A percentile compares a stretch with the other conserved stretches of the same genome.
These are phyloP conservation scores for Cornus kousa DNA, from an alignment of 148 eudicot species.

Conservation along the genomic window DNA sequence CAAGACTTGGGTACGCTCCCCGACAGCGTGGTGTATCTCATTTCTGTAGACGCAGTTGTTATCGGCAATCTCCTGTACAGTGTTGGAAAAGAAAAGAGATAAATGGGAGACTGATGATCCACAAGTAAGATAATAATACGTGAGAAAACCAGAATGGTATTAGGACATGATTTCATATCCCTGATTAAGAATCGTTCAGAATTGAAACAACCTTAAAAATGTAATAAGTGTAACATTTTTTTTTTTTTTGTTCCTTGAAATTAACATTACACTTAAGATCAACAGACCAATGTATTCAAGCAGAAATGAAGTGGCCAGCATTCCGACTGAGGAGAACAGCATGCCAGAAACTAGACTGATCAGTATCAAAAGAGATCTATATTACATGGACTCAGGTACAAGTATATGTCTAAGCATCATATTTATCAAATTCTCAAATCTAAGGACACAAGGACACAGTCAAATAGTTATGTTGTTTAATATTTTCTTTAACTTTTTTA, in stretches of 20 bases:
- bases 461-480: too few relatives aligned
- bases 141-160: neutral
- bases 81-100: neutral
- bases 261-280: neutral
- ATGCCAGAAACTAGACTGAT: neutral
- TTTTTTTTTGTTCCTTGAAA: too few relatives aligned
- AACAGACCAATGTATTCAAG: neutral
- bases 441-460: too few relatives aligned
- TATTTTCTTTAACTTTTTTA: too few relatives aligned
- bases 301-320: too few relatives aligned
- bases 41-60: conserved; percentile 95
- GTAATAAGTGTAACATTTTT: neutral
- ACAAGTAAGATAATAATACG: neutral
- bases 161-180: neutral
- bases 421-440: too few relatives aligned
- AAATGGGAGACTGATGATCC: neutral
- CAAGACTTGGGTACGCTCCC: conserved; percentile 85
- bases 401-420: too few relatives aligned
- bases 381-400: too few relatives aligned
- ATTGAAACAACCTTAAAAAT: neutral
- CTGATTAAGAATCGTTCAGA: neutral
- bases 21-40: conserved; percentile 85
- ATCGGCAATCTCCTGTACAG: conserved; percentile 79
- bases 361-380: too few relatives aligned
- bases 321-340: too few relatives aligned